Base-by-base conservation (phyloP, 116 monocot species). In the Zostera marina region DNA sequence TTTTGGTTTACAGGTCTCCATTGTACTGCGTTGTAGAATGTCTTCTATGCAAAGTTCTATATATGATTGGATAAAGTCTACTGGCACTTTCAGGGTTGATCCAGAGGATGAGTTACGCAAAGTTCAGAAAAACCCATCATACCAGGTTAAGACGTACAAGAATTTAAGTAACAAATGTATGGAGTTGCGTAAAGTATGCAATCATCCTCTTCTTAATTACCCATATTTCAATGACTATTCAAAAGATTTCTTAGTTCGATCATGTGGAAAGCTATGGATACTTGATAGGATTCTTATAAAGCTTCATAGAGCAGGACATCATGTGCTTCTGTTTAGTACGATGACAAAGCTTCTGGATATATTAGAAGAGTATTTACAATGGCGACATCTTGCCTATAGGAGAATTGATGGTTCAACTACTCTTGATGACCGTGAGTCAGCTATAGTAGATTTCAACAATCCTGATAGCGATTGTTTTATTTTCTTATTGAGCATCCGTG, bases 291-390 rank as follows among this genome's bases (percentile, higher is more conserved):
- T 94, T 77, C 82, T 94, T 26, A 75, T 94, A 68, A 94, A 94
- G 69, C 88, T 94, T 55, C 84, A 94, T 52, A 84, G 66, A 77
- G 59, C 94, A 47, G 94, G 94, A n/a, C 94, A 94, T 49, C 88
- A 88, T 63, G 94, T 94, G 52, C 88, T 94, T 45, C 81, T 94
- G 16, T 94, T 94, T 43, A 94, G 94, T 59, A 94, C 94, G 46
- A 94, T 94, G 94, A 94, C 94, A 38, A 94, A 85, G 58, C 88
- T 94, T 65, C 72, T 94, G 32, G 94, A 94, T 71, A 79, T 94
- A 63, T 54, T 94, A 63, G 94, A 94, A 69, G 94, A 94, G 64
- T 88, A 94, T 52, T 72, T 94, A 61, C 88, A 94, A 58, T 88
- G 88, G 94, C 59, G 94, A 53, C 60, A 54, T 8, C 88, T 94